A percentile compares a stretch with the other conserved stretches of the same genome.
These are phyloP conservation scores for Aspergillus pseudoterreus DNA, from an alignment of 2,329 filamentous ascomycete genomes.

Conservation along the genomic window DNA sequence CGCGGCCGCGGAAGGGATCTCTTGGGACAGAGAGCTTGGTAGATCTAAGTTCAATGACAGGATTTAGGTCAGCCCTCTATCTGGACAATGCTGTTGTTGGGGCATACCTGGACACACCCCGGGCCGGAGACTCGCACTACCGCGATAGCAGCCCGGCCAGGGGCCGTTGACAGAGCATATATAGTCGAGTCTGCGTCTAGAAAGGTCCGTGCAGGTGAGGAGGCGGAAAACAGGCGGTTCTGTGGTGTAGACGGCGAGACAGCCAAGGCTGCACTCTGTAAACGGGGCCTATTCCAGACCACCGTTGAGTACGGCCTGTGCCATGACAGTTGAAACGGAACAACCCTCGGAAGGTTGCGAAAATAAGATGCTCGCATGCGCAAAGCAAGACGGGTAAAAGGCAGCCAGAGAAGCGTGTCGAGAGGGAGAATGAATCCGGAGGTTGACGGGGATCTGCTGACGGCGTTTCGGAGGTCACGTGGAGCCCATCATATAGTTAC, in stretches of 20 bases:
- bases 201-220: slow-evolving; percentile 12
- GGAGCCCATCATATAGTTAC: no score
- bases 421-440: neutral
- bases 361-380: slow-evolving; percentile 29
- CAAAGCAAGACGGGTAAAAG: slow-evolving; percentile 5
- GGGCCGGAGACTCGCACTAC: slow-evolving; percentile 83
- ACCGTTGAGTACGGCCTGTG: slow-evolving; percentile 6
- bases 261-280: slow-evolving; percentile 9
- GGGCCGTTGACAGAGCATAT: slow-evolving; percentile 84
- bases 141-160: slow-evolving; percentile 84
- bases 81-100: neutral
- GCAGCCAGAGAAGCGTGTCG: neutral
- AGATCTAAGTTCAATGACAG: slow-evolving; percentile 50
- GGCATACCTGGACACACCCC: slow-evolving; percentile 62
- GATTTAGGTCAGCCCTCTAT: neutral
- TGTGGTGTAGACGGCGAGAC: slow-evolving; percentile 5
- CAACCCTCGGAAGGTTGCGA: slow-evolving; percentile 23
- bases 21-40: slow-evolving; percentile 58
- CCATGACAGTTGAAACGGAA: slow-evolving; percentile 22
- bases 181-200: slow-evolving; percentile 59
- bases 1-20: slow-evolving; percentile 55
- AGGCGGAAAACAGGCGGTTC: slow-evolving; percentile 22
- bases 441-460: neutral
- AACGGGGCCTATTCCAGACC: slow-evolving; percentile 5
- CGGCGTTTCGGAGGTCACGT: no score